Evolutionary conservation across 2,329 filamentous ascomycete species (phyloP).

Genomic region (Beauveria medogensis): DNA sequence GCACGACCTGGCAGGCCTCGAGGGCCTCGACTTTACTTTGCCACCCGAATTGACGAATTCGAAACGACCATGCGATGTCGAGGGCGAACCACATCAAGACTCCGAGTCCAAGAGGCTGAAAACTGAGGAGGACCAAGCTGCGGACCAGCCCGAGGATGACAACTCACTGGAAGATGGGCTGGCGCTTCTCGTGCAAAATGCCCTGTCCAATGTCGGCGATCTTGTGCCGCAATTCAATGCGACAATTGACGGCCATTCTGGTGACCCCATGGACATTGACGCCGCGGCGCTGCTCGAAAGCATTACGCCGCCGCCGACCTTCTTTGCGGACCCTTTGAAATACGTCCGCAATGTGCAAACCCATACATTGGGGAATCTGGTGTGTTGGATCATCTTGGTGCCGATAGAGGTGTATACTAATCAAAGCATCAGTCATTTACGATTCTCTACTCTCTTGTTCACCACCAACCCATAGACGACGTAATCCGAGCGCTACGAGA

Average conservation of each 20-base stretch:
- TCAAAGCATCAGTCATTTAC: neutral
- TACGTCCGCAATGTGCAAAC: slow-evolving; percentile 30
- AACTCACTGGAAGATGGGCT: slow-evolving; percentile 27
- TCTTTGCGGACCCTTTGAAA: slow-evolving; percentile 28
- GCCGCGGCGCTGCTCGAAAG: slow-evolving; percentile 21
- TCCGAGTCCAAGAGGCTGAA: slow-evolving; percentile 11
- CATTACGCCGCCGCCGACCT: slow-evolving; percentile 22
- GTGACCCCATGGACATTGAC: slow-evolving; percentile 27
- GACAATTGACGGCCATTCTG: slow-evolving; percentile 19
- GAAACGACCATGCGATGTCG: slow-evolving; percentile 29
- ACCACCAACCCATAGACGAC: slow-evolving; percentile 29
- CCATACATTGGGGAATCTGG: slow-evolving; percentile 33
- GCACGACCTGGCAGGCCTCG: slow-evolving; percentile 22
- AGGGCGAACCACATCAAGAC: slow-evolving; percentile 20
- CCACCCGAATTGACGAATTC: slow-evolving; percentile 25
- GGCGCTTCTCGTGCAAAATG: slow-evolving; percentile 32
- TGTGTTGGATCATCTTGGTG: slow-evolving; percentile 19
- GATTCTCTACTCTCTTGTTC: slow-evolving; percentile 19
- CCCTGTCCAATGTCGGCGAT: slow-evolving; percentile 31
- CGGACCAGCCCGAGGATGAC: neutral
- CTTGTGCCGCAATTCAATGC: slow-evolving; percentile 26
- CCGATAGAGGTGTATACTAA: neutral
- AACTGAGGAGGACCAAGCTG: neutral
- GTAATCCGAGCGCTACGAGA: slow-evolving; percentile 26
- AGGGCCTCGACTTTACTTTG: slow-evolving; percentile 27